phyloP scores from a whole-genome alignment of 1,284 basidiomycete species.

The Cutaneotrichosporon sp. region DNA sequence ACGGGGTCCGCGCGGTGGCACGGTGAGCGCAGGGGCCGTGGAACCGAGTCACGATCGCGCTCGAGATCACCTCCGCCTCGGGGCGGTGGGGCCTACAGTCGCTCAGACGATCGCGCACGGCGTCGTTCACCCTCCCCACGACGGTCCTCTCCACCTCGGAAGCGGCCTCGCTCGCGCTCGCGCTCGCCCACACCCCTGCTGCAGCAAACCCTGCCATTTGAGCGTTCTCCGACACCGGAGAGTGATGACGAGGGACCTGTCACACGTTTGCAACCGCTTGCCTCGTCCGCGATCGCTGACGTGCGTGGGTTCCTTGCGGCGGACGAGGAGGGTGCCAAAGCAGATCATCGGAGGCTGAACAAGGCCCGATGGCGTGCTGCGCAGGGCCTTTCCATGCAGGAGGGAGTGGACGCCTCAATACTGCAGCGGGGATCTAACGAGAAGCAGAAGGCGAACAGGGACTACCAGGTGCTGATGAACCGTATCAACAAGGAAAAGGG shows the following conservation, averaged over 20 bases:
- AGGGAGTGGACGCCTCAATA: slow-evolving; percentile 22
- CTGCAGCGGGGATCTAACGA: slow-evolving; percentile 31
- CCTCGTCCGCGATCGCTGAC: slow-evolving; percentile 69
- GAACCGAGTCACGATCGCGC: not conserved
- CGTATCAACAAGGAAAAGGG: slow-evolving; percentile 36
- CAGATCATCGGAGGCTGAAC: slow-evolving; percentile 60
- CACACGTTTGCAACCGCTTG: slow-evolving; percentile 53
- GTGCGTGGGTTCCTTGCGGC: slow-evolving; percentile 72
- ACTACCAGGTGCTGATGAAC: slow-evolving; percentile 45
- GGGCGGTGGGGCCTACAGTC: too few relatives aligned
- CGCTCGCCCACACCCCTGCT: slow-evolving; percentile 9
- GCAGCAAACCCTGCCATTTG: slow-evolving; percentile 15
- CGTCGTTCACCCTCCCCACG: slow-evolving; percentile 7
- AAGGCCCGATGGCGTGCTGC: slow-evolving; percentile 68
- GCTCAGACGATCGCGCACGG: slow-evolving; percentile 4
- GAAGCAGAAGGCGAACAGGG: slow-evolving; percentile 42
- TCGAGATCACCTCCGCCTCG: slow-evolving; percentile 6
- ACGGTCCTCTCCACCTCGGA: slow-evolving; percentile 4
- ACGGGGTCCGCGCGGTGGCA: slow-evolving; percentile 1
- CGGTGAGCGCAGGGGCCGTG: not conserved
- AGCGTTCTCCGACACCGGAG: slow-evolving; percentile 28
- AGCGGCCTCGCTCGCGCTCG: slow-evolving; percentile 3
- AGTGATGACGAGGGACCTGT: slow-evolving; percentile 39
- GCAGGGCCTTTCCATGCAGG: slow-evolving; percentile 44
- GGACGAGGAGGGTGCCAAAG: slow-evolving; percentile 61